Evolutionary conservation across 805 yeast species (phyloP), one percentile per base, ranked within the genome.

Genomic region (Candida nonsorbophila): DNA sequence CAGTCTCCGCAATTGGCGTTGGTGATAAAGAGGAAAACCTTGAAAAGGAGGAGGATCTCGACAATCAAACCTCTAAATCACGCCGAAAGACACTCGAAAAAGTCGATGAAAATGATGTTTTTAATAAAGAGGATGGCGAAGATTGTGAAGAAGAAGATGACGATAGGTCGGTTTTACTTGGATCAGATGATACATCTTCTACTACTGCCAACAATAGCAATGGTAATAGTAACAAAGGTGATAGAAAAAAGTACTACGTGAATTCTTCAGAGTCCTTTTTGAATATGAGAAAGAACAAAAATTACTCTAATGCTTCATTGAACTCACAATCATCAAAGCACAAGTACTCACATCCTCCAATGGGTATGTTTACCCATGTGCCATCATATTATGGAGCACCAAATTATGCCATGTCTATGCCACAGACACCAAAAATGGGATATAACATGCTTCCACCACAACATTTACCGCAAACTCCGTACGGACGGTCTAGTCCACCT

Each of bases 101-200:
- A 8, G 11, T n/a, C 14, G 30, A 27, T 5, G 26, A 20, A n/a
- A 25, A 18, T 14, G 24, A 30, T 5, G 13, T 12, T 16, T 16
- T n/a, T 11, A 12, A 12, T 25, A 16, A 16, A 14, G 44, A 42
- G 9, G 47, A 47, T 16, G 51, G 45, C 5, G 51, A 43, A 8
- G 57, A 47, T 2, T 49, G 50, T 15, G 55, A 51, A 4, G 62
- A 50, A 12, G 60, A 49, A 5, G 61, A 51, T 12, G 67, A 60
- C 27, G 66, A 60, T 24, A 51, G 58, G 7, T 55, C 66, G 4
- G 59, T 62, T 15, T 52, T 62, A 20, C 58, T 62, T 30, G 61
- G 55, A 8, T 47, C 64, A 3, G 62, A 58, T 21, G 58, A 51
- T 30, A 41, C 51, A 7, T 33, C 49, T 7, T 41, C 47, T 2